These are phyloP conservation scores for Fusarium tanahbumbuense DNA, from an alignment of 2,329 filamentous ascomycete species.

Conservation along the genomic window DNA sequence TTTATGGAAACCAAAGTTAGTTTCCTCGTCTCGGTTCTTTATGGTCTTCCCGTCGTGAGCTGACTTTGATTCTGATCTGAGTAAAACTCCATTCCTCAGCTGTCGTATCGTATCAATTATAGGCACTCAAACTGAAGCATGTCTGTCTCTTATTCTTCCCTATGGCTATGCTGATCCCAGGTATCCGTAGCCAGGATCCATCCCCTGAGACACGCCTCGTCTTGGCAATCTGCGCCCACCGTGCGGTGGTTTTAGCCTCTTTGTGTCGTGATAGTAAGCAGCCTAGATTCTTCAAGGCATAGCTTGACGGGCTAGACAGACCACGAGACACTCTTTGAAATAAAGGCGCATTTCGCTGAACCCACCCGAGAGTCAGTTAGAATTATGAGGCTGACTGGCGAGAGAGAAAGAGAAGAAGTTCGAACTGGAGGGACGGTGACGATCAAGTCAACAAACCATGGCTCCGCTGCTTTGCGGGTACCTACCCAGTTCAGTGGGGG, in stretches of 20 bases:
- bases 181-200: slow-evolving; percentile 35
- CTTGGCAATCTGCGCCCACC: slow-evolving; percentile 38
- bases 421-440: slow-evolving; percentile 20
- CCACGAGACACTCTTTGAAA: slow-evolving; percentile 42
- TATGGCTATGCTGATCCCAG: slow-evolving; percentile 29
- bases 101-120: slow-evolving; percentile 16
- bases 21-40: slow-evolving; percentile 14
- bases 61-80: not conserved
- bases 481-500: slow-evolving; percentile 21
- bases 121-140: not conserved
- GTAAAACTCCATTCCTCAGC: slow-evolving; percentile 43
- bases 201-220: slow-evolving; percentile 46
- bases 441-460: slow-evolving; percentile 12
- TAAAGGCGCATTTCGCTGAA: slow-evolving; percentile 34
- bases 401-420: slow-evolving; percentile 7
- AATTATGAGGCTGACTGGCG: slow-evolving; percentile 33
- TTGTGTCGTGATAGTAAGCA: slow-evolving; percentile 22
- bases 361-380: slow-evolving; percentile 7
- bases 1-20: slow-evolving; percentile 5
- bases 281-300: slow-evolving; percentile 31
- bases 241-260: slow-evolving; percentile 30
- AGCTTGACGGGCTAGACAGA: slow-evolving; percentile 24
- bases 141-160: slow-evolving; percentile 15
- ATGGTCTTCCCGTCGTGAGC: slow-evolving; percentile 12
- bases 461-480: slow-evolving; percentile 8